These are phyloP conservation scores for Talaromyces piceae DNA, from an alignment of 2,329 filamentous ascomycete genomes.

Conservation along the genomic window DNA sequence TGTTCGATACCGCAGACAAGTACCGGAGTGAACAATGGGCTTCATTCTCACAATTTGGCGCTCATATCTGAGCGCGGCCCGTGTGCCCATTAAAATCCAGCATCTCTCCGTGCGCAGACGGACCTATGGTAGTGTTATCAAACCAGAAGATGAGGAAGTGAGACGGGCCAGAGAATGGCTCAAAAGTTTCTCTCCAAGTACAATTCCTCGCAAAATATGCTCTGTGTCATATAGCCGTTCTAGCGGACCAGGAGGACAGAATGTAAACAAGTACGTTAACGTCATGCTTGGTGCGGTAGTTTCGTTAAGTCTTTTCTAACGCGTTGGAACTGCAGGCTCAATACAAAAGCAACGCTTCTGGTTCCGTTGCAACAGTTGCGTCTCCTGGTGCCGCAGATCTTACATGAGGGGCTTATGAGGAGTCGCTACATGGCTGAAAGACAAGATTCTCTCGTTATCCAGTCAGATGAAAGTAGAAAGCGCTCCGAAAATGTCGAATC, in stretches of 20 bases:
- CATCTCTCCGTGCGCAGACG: background rate
- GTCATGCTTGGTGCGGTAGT: background rate
- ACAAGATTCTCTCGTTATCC: constrained; percentile 51
- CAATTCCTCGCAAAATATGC: constrained; percentile 50
- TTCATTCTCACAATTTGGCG: background rate
- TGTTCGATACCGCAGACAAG: background rate
- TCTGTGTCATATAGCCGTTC: constrained; percentile 57
- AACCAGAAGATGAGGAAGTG: constrained; percentile 26
- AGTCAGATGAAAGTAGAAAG: constrained; percentile 57
- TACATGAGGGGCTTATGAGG: constrained; percentile 45
- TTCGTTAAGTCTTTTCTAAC: background rate
- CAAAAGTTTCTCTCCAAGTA: constrained; percentile 43
- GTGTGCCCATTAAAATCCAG: background rate
- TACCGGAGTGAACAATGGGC: background rate
- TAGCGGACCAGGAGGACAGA: constrained; percentile 59
- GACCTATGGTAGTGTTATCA: background rate
- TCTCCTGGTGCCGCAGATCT: constrained; percentile 45
- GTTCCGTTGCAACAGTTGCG: constrained; percentile 47
- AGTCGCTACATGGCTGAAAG: constrained; percentile 51
- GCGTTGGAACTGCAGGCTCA: constrained; percentile 43
- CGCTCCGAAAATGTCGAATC: constrained; percentile 52
- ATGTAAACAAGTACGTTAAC: constrained; percentile 57
- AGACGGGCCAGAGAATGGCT: constrained; percentile 51
- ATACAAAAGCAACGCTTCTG: constrained; percentile 59
- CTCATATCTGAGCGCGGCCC: background rate